Base-by-base conservation (phyloP, 345 rosid genomes). In the Salix viminalis region DNA sequence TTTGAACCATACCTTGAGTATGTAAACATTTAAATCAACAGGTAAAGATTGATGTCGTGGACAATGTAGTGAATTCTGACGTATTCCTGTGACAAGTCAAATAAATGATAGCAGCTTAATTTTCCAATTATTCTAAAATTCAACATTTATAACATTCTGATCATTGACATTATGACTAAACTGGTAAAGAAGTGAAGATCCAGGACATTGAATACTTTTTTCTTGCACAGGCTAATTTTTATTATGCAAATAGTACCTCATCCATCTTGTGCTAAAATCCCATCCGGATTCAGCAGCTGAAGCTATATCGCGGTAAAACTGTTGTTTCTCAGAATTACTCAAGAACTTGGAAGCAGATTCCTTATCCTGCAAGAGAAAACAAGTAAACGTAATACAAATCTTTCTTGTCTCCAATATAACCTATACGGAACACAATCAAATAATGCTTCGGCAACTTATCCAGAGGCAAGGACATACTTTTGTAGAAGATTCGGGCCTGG, bases 211-310 rank as follows among this genome's bases (percentile, higher is more conserved):
- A 46, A 4, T 46, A 46, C 1, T 13, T 46, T 46, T 44, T 13
- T 14, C 7, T 50, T 18, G 3, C 5, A 11, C 16, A 41, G 23
- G 12, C 16, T 30, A 7, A 77, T n/a, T 15, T 30, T 42, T 12
- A 4, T 23, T 18, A 66, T 8, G 42, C 21, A 12, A 61, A 65
- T 18, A 18, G 61, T 74, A 90, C 97, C 97, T 94, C 98, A 94
- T 94, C 99, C 98, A 96, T 82, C 97, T 87, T 28, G 93, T 81
- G 83, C 96, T 89, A 78, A 96, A 96, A 83, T 94, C 99, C 86
- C 90, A 89, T 72, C 99, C 98, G 30, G 97, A 86, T 91, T 94
- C 99, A 83, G 97, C 97, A 72, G 91, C 69, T 0, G 99, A 85
- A 34, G 98, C 98, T 72, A 94, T 0, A 66, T 94, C 89, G 28